Base-by-base conservation (phyloP, 371 early-diverging fungal species). In the Rhizomucor miehei region DNA sequence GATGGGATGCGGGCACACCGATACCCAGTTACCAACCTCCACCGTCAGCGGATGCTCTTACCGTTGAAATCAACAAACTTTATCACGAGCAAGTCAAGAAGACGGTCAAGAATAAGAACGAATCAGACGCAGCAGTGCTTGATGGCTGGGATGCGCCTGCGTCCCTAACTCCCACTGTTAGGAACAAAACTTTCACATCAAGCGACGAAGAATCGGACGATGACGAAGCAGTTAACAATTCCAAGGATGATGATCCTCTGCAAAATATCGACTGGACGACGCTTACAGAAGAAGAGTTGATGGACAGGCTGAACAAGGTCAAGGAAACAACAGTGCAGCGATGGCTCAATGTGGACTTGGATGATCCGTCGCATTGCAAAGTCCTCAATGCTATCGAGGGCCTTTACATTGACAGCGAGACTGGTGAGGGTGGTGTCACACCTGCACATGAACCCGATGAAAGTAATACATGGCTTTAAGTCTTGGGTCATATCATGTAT, bases 21-120 rank as follows among this genome's bases (percentile, higher is more conserved):
- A 81, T 48, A 29, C 60, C 80, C 51, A 80, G 76, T 29, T 51
- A 57, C 5, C 61, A 65, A 4, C 81, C 81, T 29, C 29, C 29
- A 29, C 29, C 29, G 29, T 29, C 29, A 29, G 29, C 38, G 9
- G 29, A 35, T 2, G 29, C 13, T n/a, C 35, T 48, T 11, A 14
- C 51, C 4, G 12, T 44, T 12, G 54, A 46, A 6, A 54, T 62
- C 44, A 57, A 54, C 8, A 25, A 50, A 19, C 43, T 56, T 0
- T 56, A 48, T 24, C 40, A 19, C 16, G 41, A 48, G 25, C 48
- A 48, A 23, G 16, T 49, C 1, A 40, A 25, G 10, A 41, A 48
- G 21, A 41, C 16, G n/a, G 12, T 20, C 19, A 6, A 11, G 24
- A 38, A 29, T 0, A 17, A 44, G 3, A 48, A 54, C 29, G 23